Evolutionary conservation across 768 basidiomycete species (phyloP), one percentile per base, ranked within the genome.

Genomic region (Suillus alpinus): DNA sequence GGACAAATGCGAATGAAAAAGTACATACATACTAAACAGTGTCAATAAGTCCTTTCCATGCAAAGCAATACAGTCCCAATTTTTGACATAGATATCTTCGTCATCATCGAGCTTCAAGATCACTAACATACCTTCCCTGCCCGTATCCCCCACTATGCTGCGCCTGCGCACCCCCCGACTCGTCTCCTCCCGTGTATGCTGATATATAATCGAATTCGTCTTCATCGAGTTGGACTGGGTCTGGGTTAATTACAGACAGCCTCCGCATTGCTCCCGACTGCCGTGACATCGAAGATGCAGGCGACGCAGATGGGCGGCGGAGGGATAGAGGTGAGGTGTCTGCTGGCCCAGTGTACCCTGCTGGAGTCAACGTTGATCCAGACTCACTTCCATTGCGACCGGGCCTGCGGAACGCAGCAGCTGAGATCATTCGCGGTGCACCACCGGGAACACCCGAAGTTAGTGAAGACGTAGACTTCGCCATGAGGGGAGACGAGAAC

Each of bases 401-500:
- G 36, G 80, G 84, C 32, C 87, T 77, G 66, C 81, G 83, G 73
- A 92, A 92, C 29, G 89, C 89, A 6, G 89, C 87, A 0, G 89
- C 90, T 3, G 88, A 83, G 57, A 92, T 91, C 59, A 84, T 92
- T 46, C 86, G 80, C 14, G 81, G 71, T 0, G 56, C 53, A 4
- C 63, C 69, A 2, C 77, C 79, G 8, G 76, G 63, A 2, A 76
- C 71, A 8, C 60, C 59, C 9, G 65, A 58, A 12, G 71, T 71
- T 55, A 78, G 61, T 18, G 76, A 75, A 1, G 74, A 73, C 20
- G 71, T 69, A 1, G 78, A 77, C n/a, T 68, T 61, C 49, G 66
- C 69, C 62, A 72, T 73, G 20, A 65, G 52, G 0, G 71, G 66
- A 4, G 71, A 72, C 6, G 71, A 71, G 47, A 75, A 75, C 31